Percentiles rank a stretch among this genome's conserved stretches.
phyloP scores from a whole-genome alignment of 345 rosid genomes.

The Eutrema japonicum region DNA sequence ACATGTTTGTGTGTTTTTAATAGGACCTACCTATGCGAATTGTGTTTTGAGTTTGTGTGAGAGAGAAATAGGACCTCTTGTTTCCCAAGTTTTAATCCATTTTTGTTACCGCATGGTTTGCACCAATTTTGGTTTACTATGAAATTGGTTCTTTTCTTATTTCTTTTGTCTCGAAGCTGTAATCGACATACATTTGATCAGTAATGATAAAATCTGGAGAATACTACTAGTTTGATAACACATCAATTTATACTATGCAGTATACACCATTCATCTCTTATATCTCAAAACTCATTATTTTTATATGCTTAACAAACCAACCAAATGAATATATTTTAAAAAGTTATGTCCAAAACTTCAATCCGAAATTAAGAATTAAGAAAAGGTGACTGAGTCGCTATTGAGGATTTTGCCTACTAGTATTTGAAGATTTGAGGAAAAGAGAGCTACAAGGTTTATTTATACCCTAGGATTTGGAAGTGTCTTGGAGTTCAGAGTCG shows the following conservation, averaged over 20 bases:
- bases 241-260: not conserved
- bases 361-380: not conserved
- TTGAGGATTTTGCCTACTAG: not conserved
- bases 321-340: conserved; percentile 18
- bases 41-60: not conserved
- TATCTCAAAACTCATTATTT: conserved; percentile 1
- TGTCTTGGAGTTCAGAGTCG: conserved; percentile 36
- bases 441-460: conserved; percentile 31
- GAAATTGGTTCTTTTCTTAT: not conserved
- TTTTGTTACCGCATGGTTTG: conserved; percentile 16
- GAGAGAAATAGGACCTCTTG: conserved; percentile 6
- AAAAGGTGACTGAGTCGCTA: conserved; percentile 28
- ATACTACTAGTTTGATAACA: not conserved
- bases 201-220: too few species aligned
- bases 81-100: conserved; percentile 15
- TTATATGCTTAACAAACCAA: conserved; percentile 17
- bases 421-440: conserved; percentile 25
- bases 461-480: conserved; percentile 29
- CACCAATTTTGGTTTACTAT: not conserved
- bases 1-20: not conserved
- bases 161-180: not conserved
- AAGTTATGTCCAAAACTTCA: conserved; percentile 27
- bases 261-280: conserved; percentile 9
- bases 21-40: not conserved
- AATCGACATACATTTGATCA: not conserved